Evolutionary conservation across 768 basidiomycete genomes (phyloP).

Genomic region (Tulasnella sp.): DNA sequence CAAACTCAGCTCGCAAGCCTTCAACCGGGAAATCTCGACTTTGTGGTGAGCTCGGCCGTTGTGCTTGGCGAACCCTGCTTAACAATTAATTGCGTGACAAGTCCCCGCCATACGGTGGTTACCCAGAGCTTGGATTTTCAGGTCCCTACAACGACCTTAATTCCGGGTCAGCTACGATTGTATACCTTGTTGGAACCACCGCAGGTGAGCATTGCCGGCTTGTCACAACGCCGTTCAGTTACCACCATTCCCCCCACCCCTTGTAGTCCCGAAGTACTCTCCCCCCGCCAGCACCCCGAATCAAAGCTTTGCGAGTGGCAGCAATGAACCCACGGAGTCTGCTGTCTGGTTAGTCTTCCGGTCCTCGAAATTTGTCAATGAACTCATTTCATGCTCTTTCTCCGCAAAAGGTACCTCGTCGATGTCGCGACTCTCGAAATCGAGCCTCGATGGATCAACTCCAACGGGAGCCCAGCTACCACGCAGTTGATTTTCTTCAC

Average conservation of each 20-base stretch:
- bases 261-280: not conserved
- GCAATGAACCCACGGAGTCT: not conserved
- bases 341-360: not conserved
- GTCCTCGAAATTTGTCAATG: not conserved
- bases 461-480: not conserved
- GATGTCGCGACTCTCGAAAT: not conserved
- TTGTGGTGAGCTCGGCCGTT: not conserved
- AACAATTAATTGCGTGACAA: not conserved
- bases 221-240: not conserved
- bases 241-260: not conserved
- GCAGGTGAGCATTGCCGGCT: not conserved
- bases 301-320: not conserved
- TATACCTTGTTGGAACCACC: not conserved
- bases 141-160: not conserved
- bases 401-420: not conserved
- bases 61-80: not conserved
- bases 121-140: not conserved
- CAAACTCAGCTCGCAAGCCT: constrained; percentile 1
- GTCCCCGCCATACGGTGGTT: not conserved
- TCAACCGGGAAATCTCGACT: not conserved
- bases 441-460: not conserved
- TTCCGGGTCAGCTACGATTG: not conserved
- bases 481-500: not conserved
- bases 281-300: not conserved
- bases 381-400: not conserved